Conservation (phyloP, 306 rosid species). For the Prunus dulcis region DNA sequence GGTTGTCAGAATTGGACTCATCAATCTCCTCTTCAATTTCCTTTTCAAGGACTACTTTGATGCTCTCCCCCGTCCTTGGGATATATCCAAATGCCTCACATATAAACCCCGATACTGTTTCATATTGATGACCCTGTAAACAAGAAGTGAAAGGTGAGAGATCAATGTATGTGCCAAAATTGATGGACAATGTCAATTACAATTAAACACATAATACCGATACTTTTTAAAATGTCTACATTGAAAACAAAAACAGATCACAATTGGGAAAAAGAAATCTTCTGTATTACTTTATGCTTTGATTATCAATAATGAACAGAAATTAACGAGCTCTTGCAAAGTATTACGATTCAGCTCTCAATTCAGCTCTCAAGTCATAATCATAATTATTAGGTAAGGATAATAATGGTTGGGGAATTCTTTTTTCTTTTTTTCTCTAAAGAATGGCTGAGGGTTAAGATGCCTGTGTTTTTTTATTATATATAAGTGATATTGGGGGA, state of each 20-base stretch:
- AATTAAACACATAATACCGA: not conserved
- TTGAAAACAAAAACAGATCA: not conserved
- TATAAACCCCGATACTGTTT: slow-evolving; percentile 95
- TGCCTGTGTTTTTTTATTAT: not conserved
- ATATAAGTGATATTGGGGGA: no score
- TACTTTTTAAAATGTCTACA: no score
- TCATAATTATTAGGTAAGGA: not conserved
- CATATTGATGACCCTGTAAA: slow-evolving; percentile 92
- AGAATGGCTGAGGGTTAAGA: not conserved
- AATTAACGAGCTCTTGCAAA: not conserved
- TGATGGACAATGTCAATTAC: not conserved
- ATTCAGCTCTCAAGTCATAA: not conserved
- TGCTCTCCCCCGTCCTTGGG: slow-evolving; percentile 91
- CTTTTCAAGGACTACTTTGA: slow-evolving; percentile 84
- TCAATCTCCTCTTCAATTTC: slow-evolving; percentile 67
- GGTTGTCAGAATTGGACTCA: slow-evolving; percentile 60
- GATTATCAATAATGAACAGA: slow-evolving; percentile 1
- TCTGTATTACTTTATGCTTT: not conserved
- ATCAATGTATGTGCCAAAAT: not conserved
- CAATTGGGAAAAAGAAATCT: not conserved
- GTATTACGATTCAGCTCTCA: not conserved
- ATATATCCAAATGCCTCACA: slow-evolving; percentile 97
- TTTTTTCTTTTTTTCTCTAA: no score
- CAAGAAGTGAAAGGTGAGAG: slow-evolving; percentile 1
- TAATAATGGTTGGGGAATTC: not conserved